Conservation (phyloP, 2,329 filamentous ascomycete genomes). For the Pleomassaria siparia region DNA sequence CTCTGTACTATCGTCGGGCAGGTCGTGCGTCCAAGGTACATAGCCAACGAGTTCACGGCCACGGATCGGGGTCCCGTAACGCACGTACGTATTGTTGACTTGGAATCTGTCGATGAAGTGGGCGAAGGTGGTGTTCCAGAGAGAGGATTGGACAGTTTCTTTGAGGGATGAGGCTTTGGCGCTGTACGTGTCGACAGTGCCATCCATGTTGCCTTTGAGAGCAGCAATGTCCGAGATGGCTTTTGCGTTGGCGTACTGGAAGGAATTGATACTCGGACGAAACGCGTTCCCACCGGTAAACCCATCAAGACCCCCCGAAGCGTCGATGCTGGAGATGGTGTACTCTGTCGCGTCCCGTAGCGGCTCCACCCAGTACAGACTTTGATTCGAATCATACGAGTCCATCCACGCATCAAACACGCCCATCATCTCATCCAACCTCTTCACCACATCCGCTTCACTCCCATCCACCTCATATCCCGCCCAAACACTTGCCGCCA, state of each 20-base stretch:
- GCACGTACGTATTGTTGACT: conserved; percentile 43
- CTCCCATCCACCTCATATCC: conserved; percentile 48
- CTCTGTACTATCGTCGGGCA: conserved; percentile 43
- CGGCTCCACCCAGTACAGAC: conserved; percentile 48
- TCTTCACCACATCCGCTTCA: conserved; percentile 28
- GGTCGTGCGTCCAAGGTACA: conserved; percentile 47
- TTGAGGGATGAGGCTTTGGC: conserved; percentile 41
- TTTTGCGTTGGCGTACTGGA: conserved; percentile 47
- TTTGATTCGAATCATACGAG: conserved; percentile 43
- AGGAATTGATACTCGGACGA: conserved; percentile 49
- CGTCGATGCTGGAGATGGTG: conserved; percentile 49
- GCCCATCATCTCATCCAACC: conserved; percentile 41
- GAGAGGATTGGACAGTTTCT: conserved; percentile 38
- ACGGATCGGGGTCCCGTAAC: conserved; percentile 45
- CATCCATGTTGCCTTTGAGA: conserved; percentile 23
- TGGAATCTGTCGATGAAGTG: conserved; percentile 50
- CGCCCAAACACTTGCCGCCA: conserved; percentile 45
- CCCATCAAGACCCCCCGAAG: conserved; percentile 44
- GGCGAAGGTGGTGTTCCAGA: conserved; percentile 49
- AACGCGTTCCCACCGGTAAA: conserved; percentile 47
- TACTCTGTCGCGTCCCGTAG: conserved; percentile 50
- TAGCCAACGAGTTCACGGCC: conserved; percentile 49
- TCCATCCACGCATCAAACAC: conserved; percentile 45
- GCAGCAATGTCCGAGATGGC: conserved; percentile 46
- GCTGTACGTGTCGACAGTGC: conserved; percentile 16